These are phyloP conservation scores for Jatropha curcas DNA, from an alignment of 345 rosid genomes.

Conservation along the genomic window DNA sequence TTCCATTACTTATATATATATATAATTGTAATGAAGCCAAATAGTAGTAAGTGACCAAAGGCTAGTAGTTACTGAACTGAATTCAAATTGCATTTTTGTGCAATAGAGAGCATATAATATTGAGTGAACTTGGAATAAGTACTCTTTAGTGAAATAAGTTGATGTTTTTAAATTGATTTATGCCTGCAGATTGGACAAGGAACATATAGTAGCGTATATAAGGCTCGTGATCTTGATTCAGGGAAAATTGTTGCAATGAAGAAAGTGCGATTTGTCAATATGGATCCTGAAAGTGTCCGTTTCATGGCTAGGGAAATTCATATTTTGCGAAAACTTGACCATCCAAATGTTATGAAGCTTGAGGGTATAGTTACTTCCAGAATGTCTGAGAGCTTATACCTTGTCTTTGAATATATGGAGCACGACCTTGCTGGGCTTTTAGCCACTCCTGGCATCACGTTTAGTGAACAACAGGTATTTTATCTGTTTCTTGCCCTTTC, in stretches of 20 bases:
- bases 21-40: too few relatives aligned
- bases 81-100: too few relatives aligned
- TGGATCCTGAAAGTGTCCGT: slow-evolving; percentile 88
- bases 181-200: slow-evolving; percentile 89
- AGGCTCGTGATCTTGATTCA: slow-evolving; percentile 69
- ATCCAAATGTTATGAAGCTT: slow-evolving; percentile 88
- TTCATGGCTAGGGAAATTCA: slow-evolving; percentile 96
- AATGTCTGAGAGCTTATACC: slow-evolving; percentile 73
- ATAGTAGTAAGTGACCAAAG: too few relatives aligned
- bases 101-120: too few relatives aligned
- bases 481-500: neutral
- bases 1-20: too few relatives aligned
- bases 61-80: too few relatives aligned
- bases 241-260: slow-evolving; percentile 82
- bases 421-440: slow-evolving; percentile 89
- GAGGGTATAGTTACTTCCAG: slow-evolving; percentile 77
- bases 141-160: neutral
- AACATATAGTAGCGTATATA: slow-evolving; percentile 85
- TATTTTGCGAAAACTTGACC: slow-evolving; percentile 73
- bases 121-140: too few relatives aligned
- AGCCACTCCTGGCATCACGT: slow-evolving; percentile 68
- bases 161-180: neutral
- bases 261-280: slow-evolving; percentile 81
- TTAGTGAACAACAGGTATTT: slow-evolving; percentile 76
- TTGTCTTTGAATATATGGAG: slow-evolving; percentile 94